A percentile compares a stretch with the other conserved stretches of the same genome.
These are phyloP conservation scores for Rubroshorea leprosula DNA, from an alignment of 345 rosid species.

Conservation along the genomic window DNA sequence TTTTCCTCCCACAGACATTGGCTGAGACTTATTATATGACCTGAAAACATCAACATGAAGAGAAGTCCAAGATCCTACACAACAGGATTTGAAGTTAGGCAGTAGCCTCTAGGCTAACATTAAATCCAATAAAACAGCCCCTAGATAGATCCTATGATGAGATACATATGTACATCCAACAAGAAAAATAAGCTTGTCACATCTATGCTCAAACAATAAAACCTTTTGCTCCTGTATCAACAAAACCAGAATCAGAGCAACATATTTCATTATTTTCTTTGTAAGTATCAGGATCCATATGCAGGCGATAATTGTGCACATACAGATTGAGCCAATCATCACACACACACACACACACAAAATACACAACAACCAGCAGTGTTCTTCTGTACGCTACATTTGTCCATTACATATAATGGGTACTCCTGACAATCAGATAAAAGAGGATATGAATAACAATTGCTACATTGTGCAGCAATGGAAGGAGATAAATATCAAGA, in stretches of 20 bases:
- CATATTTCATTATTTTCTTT: constrained; percentile 54
- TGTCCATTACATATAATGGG: constrained; percentile 72
- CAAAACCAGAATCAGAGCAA: constrained; percentile 94
- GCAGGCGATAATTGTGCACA: constrained; percentile 69
- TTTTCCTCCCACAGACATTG: constrained; percentile 82
- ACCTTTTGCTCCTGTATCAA: constrained; percentile 97
- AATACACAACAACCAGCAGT: constrained; percentile 36
- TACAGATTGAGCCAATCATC: constrained; percentile 95
- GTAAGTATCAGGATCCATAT: constrained; percentile 38
- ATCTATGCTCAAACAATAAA: constrained; percentile 23
- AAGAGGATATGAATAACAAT: constrained; percentile 18
- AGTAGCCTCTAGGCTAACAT: constrained; percentile 14
- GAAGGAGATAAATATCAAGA: no score
- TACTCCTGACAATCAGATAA: constrained; percentile 63
- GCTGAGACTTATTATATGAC: constrained; percentile 97
- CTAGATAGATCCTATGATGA: constrained; percentile 3
- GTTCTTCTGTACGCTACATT: constrained; percentile 71
- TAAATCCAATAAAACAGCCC: constrained; percentile 14
- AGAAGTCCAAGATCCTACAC: constrained; percentile 93
- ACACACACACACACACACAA: no score
- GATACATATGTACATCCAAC: constrained; percentile 5
- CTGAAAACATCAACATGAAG: constrained; percentile 96
- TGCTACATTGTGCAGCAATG: constrained; percentile 5
- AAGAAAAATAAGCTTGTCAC: constrained; percentile 5
- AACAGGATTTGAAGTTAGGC: constrained; percentile 18